Conservation (phyloP, 805 yeast genomes). For the Yamadazyma ubonensis region DNA sequence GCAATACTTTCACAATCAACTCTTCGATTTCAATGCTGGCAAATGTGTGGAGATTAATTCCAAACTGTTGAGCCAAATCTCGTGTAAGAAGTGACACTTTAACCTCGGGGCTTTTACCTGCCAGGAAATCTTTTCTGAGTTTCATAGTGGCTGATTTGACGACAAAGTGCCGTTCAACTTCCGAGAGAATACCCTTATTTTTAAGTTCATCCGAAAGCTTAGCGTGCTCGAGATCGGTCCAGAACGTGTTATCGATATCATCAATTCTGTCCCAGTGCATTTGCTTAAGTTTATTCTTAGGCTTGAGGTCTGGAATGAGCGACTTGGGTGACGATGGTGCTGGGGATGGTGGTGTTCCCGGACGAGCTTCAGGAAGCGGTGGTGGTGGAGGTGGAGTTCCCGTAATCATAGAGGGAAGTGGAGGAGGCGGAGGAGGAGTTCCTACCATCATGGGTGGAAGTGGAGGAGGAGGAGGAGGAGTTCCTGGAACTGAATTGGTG, state of each 20-base stretch:
- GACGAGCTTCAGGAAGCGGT: constrained; percentile 6
- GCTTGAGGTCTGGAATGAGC: constrained; percentile 37
- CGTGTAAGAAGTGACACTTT: constrained; percentile 73
- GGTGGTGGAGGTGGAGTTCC: constrained; percentile 9
- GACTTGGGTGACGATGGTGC: constrained; percentile 6
- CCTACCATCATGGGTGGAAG: constrained; percentile 2
- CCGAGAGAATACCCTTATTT: constrained; percentile 77
- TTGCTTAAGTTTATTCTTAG: constrained; percentile 80
- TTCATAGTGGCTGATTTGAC: constrained; percentile 60
- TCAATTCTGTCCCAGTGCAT: constrained; percentile 97
- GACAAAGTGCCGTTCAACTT: constrained; percentile 83
- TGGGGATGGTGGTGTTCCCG: constrained; percentile 5
- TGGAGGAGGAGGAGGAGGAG: constrained; percentile 2
- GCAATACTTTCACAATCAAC: constrained; percentile 66
- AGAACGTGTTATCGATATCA: constrained; percentile 77
- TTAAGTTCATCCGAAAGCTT: constrained; percentile 60
- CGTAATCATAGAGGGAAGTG: constrained; percentile 12
- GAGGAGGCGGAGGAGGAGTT: constrained; percentile 20
- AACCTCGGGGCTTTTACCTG: constrained; percentile 20
- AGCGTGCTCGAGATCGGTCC: constrained; percentile 68
- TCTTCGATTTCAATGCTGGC: constrained; percentile 60
- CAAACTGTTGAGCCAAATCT: constrained; percentile 91
- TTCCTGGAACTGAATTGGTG: not conserved
- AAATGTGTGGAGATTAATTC: constrained; percentile 84
- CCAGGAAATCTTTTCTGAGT: constrained; percentile 29